A percentile compares a stretch with the other conserved stretches of the same genome.
Evolutionary conservation across 2,329 filamentous ascomycete genomes (phyloP).

Genomic region (Coniochaeta hoffmannii): DNA sequence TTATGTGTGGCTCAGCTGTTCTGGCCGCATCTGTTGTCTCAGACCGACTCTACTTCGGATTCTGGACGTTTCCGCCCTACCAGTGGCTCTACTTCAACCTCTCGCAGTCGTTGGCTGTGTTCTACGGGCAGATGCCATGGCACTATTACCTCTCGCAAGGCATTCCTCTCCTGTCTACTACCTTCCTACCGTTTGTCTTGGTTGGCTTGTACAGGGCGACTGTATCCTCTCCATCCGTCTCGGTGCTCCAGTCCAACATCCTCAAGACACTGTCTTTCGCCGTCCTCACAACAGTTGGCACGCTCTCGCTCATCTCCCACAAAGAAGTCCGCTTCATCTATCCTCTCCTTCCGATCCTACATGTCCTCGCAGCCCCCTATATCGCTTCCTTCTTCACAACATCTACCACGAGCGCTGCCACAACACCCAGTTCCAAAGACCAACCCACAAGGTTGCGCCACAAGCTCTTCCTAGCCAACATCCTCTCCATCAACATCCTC

Average conservation of each 20-base stretch:
- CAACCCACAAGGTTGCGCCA: conserved; percentile 33
- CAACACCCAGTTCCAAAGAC: conserved; percentile 16
- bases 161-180: conserved; percentile 78
- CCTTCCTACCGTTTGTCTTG: conserved; percentile 69
- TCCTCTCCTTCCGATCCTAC: conserved; percentile 79
- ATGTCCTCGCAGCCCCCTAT: conserved; percentile 67
- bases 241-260: conserved; percentile 30
- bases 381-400: conserved; percentile 58
- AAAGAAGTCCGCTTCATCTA: conserved; percentile 98
- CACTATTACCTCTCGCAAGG: conserved; percentile 94
- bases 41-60: conserved; percentile 73
- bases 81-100: conserved; percentile 90
- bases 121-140: conserved; percentile 84
- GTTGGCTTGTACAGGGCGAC: conserved; percentile 51
- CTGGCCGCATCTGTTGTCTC: conserved; percentile 57
- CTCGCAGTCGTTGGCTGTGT: conserved; percentile 76
- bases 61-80: conserved; percentile 83
- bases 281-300: conserved; percentile 49
- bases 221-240: conserved; percentile 24
- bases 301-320: conserved; percentile 76
- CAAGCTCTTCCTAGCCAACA: conserved; percentile 45
- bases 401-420: conserved; percentile 17
- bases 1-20: conserved; percentile 55
- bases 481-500: conserved; percentile 59
- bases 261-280: conserved; percentile 49